Percentiles rank a stretch among this genome's conserved stretches.
phyloP scores from a whole-genome alignment of 1,284 basidiomycete species.

The Apiotrichum domesticum region DNA sequence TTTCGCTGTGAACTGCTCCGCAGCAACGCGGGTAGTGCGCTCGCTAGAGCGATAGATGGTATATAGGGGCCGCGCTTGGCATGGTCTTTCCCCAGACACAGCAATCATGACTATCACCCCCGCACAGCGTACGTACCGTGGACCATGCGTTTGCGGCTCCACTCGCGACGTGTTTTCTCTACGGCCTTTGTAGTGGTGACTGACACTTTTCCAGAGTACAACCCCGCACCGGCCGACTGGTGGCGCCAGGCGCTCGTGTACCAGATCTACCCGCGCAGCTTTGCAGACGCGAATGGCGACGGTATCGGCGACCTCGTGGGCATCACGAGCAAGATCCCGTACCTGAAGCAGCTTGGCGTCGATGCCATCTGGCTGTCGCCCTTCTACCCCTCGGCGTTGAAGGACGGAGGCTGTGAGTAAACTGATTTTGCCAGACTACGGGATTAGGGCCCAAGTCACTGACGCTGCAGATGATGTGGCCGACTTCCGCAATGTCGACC shows the following conservation, averaged over 20 bases:
- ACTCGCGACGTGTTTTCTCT: too few species aligned
- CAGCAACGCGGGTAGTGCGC: too few species aligned
- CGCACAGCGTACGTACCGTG: too few species aligned
- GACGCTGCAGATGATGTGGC: conserved; percentile 55
- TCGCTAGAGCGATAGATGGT: too few species aligned
- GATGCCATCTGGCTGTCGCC: conserved; percentile 70
- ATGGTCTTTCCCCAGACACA: too few species aligned
- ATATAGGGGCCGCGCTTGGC: too few species aligned
- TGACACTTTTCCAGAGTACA: background rate
- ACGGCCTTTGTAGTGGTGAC: too few species aligned
- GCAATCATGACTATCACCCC: too few species aligned
- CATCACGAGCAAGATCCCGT: conserved; percentile 61
- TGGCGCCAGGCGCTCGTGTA: conserved; percentile 64
- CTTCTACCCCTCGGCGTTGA: conserved; percentile 63
- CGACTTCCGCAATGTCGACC: conserved; percentile 67
- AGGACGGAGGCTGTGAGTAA: conserved; percentile 60
- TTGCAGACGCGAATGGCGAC: conserved; percentile 66
- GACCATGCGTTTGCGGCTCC: too few species aligned
- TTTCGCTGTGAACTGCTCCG: too few species aligned
- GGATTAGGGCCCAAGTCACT: background rate
- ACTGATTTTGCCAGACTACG: background rate
- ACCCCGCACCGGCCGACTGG: conserved; percentile 47
- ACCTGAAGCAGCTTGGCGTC: conserved; percentile 63
- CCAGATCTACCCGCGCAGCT: conserved; percentile 67
- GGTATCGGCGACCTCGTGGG: conserved; percentile 69